Evolutionary conservation across 2,329 filamentous ascomycete genomes (phyloP).

Genomic region (Cordyceps militaris): DNA sequence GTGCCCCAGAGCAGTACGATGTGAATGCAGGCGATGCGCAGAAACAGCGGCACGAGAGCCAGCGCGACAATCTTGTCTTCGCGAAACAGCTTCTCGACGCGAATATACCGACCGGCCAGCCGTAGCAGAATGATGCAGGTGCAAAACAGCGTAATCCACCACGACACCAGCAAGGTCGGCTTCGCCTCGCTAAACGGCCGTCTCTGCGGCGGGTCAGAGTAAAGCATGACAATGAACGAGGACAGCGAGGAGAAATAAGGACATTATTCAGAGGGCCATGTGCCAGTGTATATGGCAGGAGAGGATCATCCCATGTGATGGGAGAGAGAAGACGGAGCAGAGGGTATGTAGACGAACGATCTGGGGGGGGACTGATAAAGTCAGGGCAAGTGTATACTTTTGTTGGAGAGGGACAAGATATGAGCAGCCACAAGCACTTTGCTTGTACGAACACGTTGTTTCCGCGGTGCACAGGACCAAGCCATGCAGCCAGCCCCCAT

Average conservation of each 20-base stretch:
- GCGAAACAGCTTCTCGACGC: conserved; percentile 72
- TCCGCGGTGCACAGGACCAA: too few relatives aligned
- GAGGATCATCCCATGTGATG: background rate
- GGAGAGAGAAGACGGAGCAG: background rate
- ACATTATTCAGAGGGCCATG: background rate
- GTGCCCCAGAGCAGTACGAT: conserved; percentile 78
- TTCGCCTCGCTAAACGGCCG: conserved; percentile 52
- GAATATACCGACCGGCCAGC: conserved; percentile 69
- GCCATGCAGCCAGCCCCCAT: too few relatives aligned
- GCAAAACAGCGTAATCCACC: conserved; percentile 83
- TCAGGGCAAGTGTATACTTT: background rate
- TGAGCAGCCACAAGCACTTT: background rate
- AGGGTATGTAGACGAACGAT: background rate
- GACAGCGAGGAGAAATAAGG: background rate
- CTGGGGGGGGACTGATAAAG: background rate
- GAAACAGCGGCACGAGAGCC: conserved; percentile 68
- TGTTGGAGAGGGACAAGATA: background rate
- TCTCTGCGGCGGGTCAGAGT: conserved; percentile 42
- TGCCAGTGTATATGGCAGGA: background rate
- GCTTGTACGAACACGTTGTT: background rate
- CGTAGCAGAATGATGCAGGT: conserved; percentile 72
- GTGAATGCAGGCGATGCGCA: conserved; percentile 76
- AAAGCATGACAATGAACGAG: conserved; percentile 27
- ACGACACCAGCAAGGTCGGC: conserved; percentile 80
- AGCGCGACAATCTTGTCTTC: conserved; percentile 79